Evolutionary conservation across 2,329 filamentous ascomycete genomes (phyloP).

Genomic region (Aciculosporium take): DNA sequence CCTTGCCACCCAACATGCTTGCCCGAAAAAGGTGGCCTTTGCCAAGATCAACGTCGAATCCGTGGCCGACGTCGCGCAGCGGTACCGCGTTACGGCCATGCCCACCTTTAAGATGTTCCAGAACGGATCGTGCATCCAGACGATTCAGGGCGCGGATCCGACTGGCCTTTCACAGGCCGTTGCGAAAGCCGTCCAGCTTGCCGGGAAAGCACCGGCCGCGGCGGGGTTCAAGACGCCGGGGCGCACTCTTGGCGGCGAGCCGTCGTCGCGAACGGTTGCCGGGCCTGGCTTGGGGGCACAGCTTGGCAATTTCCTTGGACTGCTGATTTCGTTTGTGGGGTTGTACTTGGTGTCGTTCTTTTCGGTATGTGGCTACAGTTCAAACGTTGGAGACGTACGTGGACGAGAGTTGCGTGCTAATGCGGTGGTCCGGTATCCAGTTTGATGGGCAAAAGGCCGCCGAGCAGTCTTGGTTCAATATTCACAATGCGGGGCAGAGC

Average conservation of each 20-base stretch:
- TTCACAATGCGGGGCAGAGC: conserved; percentile 22
- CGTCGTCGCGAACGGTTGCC: conserved; percentile 8
- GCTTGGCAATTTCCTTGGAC: conserved; percentile 31
- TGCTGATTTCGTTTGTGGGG: conserved; percentile 40
- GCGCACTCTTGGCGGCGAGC: conserved; percentile 38
- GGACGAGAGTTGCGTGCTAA: conserved; percentile 10
- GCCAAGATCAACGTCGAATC: conserved; percentile 12
- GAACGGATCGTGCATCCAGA: conserved; percentile 56
- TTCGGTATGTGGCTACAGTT: conserved; percentile 33
- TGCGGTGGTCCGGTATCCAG: conserved; percentile 17
- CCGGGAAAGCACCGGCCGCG: conserved; percentile 27
- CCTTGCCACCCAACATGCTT: conserved; percentile 20
- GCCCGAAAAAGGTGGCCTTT: conserved; percentile 12
- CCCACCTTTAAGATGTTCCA: conserved; percentile 91
- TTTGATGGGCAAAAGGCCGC: conserved; percentile 49
- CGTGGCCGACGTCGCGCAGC: conserved; percentile 31
- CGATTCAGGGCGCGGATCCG: conserved; percentile 69
- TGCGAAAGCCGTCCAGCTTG: conserved; percentile 49
- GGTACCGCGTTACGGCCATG: conserved; percentile 71
- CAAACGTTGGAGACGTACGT: too few relatives aligned
- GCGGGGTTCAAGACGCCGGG: conserved; percentile 38
- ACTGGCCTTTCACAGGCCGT: conserved; percentile 63
- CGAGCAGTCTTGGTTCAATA: conserved; percentile 44
- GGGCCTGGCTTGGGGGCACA: conserved; percentile 16
- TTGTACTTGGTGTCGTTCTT: conserved; percentile 49